Conservation (phyloP, 768 basidiomycete genomes). For the Leccinum ochraceum region DNA sequence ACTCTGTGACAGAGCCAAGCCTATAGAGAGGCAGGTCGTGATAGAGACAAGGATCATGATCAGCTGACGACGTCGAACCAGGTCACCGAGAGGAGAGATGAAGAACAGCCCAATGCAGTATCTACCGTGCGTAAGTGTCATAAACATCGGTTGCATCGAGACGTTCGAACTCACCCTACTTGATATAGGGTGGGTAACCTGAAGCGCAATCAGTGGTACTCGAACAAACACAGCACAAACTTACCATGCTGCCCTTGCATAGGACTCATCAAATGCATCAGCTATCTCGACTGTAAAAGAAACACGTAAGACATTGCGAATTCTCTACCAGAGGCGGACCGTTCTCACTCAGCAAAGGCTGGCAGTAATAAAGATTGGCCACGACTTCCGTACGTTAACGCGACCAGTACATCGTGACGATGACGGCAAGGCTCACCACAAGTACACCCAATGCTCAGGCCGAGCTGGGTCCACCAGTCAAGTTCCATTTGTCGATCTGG, state of each 20-base stretch:
- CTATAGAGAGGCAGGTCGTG: conserved; percentile 41
- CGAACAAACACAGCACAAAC: background rate
- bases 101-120: conserved; percentile 39
- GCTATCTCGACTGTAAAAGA: conserved; percentile 33
- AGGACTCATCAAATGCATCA: conserved; percentile 36
- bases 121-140: background rate
- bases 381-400: conserved; percentile 33
- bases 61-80: conserved; percentile 45
- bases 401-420: background rate
- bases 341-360: conserved; percentile 69
- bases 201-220: conserved; percentile 6
- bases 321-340: background rate
- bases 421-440: conserved; percentile 36
- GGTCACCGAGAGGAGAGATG: conserved; percentile 48
- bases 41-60: conserved; percentile 36
- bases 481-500: conserved; percentile 39
- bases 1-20: conserved; percentile 38
- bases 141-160: background rate
- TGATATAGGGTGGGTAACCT: conserved; percentile 69
- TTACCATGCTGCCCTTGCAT: conserved; percentile 37
- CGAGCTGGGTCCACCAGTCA: conserved; percentile 40
- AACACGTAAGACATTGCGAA: background rate
- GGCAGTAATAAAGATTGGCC: conserved; percentile 80
- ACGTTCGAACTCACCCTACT: conserved; percentile 48
- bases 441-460: conserved; percentile 50